phyloP scores from a whole-genome alignment of 495 filamentous ascomycete species.

The Neurospora sp. region DNA sequence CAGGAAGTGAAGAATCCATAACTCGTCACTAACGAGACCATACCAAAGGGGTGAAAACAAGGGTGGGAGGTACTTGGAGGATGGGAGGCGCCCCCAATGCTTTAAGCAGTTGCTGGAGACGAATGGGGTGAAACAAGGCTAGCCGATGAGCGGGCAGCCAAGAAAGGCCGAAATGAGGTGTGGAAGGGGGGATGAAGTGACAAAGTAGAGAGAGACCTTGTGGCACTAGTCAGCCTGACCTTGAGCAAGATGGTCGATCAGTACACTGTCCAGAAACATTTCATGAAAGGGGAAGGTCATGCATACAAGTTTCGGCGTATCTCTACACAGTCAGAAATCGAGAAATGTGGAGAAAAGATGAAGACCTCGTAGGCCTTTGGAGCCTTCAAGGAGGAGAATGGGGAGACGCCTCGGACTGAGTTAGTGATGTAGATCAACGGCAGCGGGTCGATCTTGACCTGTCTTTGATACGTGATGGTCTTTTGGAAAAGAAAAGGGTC shows the following conservation, averaged over 20 bases:
- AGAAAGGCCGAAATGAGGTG: slow-evolving; percentile 5
- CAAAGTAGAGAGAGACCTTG: slow-evolving; percentile 5
- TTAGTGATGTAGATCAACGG: not conserved
- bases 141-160: not conserved
- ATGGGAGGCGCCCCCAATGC: slow-evolving; percentile 3
- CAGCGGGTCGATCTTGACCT: not conserved
- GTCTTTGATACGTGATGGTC: not conserved
- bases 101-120: slow-evolving; percentile 5
- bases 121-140: not conserved
- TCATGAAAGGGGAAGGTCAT: not conserved
- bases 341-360: not conserved
- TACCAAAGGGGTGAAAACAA: slow-evolving; percentile 16
- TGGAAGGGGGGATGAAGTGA: not conserved
- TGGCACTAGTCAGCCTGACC: not conserved
- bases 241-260: not conserved
- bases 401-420: not conserved
- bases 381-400: not conserved
- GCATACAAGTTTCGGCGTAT: not conserved
- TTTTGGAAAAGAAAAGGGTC: not conserved
- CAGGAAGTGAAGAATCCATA: slow-evolving; percentile 33
- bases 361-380: no score
- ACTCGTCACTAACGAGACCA: slow-evolving; percentile 32
- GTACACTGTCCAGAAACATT: not conserved
- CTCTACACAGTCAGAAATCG: not conserved
- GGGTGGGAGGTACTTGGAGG: not conserved